Evolutionary conservation across 1,284 basidiomycete species (phyloP), one percentile per base, ranked within the genome.

Genomic region (Phylloboletellus chloephorus): DNA sequence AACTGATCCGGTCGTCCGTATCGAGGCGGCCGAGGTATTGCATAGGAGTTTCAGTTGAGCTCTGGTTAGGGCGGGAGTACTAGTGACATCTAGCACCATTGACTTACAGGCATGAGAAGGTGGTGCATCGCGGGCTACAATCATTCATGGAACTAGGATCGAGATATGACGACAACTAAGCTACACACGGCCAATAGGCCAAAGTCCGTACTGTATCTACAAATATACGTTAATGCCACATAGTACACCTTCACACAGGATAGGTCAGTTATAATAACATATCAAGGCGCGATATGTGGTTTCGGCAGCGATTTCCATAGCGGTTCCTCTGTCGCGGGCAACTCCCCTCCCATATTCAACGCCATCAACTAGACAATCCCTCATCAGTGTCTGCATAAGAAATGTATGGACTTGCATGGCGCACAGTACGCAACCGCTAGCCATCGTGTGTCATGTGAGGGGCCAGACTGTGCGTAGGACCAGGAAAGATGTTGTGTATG

Each of bases 241-340:
- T 26, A 21, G 24, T 34, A 38, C 21, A 45, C 42, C 51, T 39
- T 44, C 33, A 31, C 9, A 20, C 25, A 31, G 33, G 25, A 25
- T 37, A 30, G 33, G 17, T 57, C 30, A 57, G 31, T 39, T 56
- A 11, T 37, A 20, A 24, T 56, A 39, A 16, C 54, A 31, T 12
- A 53, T 41, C 33, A 57, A 19, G 10, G 56, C 56, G 15, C 48
- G 50, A 38, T 52, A 60, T 9, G 56, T 54, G 15, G 39, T 37
- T 44, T 62, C 57, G 12, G 57, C 60, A 30, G 57, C 57, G 6
- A 41, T 25, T 39, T 64, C 61, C 61, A 62, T 64, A n/a, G 57
- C 57, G 16, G 43, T 46, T 21, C 59, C 57, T 20, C 58, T 59
- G 31, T 62, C 56, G 15, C 60, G 47, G 24, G 56, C 57, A 6